A percentile compares a stretch with the other conserved stretches of the same genome.
These are phyloP conservation scores for Plenodomus tracheiphilus DNA, from an alignment of 2,329 filamentous ascomycete genomes.

Conservation along the genomic window DNA sequence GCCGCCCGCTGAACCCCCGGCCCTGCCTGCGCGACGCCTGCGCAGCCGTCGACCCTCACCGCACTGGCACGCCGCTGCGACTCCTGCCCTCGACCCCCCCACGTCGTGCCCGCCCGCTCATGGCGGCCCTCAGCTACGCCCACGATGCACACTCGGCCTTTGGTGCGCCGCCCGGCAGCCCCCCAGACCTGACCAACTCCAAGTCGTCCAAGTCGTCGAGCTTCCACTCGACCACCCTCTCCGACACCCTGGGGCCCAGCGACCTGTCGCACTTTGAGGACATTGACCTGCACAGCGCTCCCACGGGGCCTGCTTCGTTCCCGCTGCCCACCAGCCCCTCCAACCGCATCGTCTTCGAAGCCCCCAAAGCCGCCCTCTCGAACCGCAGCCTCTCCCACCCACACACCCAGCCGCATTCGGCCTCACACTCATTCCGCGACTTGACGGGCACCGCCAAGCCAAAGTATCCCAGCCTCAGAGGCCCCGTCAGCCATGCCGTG, in stretches of 20 bases:
- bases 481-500: slow-evolving; percentile 42
- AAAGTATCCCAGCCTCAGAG: slow-evolving; percentile 47
- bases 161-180: slow-evolving; percentile 64
- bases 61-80: slow-evolving; percentile 20
- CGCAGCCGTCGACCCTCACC: slow-evolving; percentile 23
- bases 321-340: slow-evolving; percentile 43
- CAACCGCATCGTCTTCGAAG: slow-evolving; percentile 38
- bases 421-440: slow-evolving; percentile 41
- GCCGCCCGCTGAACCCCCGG: slow-evolving; percentile 35
- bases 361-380: slow-evolving; percentile 22
- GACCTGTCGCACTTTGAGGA: slow-evolving; percentile 90
- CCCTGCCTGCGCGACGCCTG: slow-evolving; percentile 30
- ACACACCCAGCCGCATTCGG: slow-evolving; percentile 21
- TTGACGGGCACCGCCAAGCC: slow-evolving; percentile 42
- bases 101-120: slow-evolving; percentile 39
- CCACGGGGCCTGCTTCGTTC: slow-evolving; percentile 45
- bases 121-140: slow-evolving; percentile 40
- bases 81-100: slow-evolving; percentile 9
- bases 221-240: slow-evolving; percentile 76
- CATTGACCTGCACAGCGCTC: slow-evolving; percentile 76
- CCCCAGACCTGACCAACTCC: slow-evolving; percentile 77
- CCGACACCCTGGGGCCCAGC: slow-evolving; percentile 61
- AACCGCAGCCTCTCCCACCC: slow-evolving; percentile 20
- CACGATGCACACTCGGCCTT: slow-evolving; percentile 32
- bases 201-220: slow-evolving; percentile 93